Evolutionary conservation across 441 rosid genomes (phyloP), one percentile per base, ranked within the genome.

Genomic region (Euphorbia schlechtendalii): DNA sequence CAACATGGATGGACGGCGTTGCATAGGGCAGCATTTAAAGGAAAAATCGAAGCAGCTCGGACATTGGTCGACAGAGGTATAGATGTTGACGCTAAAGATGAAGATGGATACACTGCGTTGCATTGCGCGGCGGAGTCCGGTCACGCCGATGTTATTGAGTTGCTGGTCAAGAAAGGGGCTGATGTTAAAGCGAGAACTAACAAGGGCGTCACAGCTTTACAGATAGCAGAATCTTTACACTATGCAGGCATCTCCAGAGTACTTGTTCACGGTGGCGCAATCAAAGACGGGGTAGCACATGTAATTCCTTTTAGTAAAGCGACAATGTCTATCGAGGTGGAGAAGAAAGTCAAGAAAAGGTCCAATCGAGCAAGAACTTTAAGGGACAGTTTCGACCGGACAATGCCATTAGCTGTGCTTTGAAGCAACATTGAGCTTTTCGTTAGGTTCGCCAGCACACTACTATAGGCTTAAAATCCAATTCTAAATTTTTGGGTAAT

Each of bases 1-100:
- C 87, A 81, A 43, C 79, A 82, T 36, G 89, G 92, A 38, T 86
- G 89, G 92, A 86, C 87, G 0, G 85, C 89, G 0, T 71, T 86
- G 55, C 89, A 86, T 34, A 76, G 89, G 56, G 86, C 92, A 0
- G 74, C 85, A 6, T 83, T 86, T 56, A 86, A 84, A 58, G 92
- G 89, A 1, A 77, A 64, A 41, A 36, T 59, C 0, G 84, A 82
- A 3, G 85, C 69, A 0, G 85, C 73, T 5, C 65, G 76, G 64
- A 63, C 74, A 4, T 62, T 86, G 66, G 61, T 84, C 5, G 87
- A 81, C 0, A 84, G 78, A 45, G 92, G 87, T 14, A 72, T 80
- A 1, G 85, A 86, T n/a, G 32, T 81, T 1, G 78, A 80, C n/a
- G 74, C 84, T 0, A 86, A 65, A 67, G 89, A 86, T 28, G 87